Conservation (phyloP, 805 yeast genomes). For the Pichia rugopelliculosa region DNA sequence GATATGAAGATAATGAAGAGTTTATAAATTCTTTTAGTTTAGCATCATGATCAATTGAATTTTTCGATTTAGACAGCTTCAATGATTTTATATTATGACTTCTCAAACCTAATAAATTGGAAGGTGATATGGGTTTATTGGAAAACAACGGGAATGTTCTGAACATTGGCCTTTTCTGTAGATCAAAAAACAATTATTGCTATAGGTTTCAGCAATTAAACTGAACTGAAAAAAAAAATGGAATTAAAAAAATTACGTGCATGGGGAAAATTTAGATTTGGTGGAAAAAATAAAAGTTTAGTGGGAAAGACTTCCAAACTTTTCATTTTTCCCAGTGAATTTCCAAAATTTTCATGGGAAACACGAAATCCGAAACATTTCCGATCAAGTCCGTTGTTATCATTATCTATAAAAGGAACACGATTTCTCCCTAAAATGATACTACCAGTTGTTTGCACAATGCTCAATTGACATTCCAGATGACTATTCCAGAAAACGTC, state of each 20-base stretch:
- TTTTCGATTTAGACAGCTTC: neutral
- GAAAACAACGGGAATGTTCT: neutral
- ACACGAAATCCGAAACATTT: neutral
- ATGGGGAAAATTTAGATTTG: no score
- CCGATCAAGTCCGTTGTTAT: neutral
- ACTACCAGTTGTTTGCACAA: no score
- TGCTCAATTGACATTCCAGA: neutral
- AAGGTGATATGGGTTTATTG: neutral
- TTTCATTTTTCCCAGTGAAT: neutral
- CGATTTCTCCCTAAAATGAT: neutral
- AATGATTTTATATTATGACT: neutral
- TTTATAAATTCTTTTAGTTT: neutral
- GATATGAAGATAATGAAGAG: neutral
- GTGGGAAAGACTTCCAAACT: neutral
- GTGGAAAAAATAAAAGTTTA: neutral
- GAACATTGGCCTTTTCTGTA: no score
- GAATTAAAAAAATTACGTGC: no score
- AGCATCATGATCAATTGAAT: neutral
- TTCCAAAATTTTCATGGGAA: neutral
- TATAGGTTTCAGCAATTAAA: no score
- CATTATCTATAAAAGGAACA: neutral
- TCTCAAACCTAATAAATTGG: neutral
- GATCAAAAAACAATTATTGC: no score
- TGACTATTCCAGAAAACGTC: slow-evolving; percentile 12
- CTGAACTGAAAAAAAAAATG: no score